Base-by-base conservation (phyloP, 176 grass and related monocot genomes). In the Musa itinerans region DNA sequence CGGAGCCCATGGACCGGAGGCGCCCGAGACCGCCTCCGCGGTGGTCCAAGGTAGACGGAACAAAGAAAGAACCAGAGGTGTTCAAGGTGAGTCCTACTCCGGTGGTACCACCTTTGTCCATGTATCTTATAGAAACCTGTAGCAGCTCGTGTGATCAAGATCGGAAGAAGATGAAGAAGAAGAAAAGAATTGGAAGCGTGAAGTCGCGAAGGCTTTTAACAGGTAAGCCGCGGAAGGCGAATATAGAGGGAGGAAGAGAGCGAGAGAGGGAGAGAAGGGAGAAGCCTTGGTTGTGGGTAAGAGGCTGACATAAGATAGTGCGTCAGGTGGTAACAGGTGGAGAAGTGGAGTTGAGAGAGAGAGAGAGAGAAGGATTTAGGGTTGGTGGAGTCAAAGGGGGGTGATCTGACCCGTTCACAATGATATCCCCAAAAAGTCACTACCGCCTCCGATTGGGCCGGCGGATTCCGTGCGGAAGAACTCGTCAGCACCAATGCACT, bases 371-470 rank as follows among this genome's bases (percentile, higher is more conserved):
- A 43, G 34, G 34, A 43, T 43, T 43, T 5, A 43, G 34, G 34
- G 71, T 17, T n/a, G 57, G 16, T 43, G 57, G 57, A 58, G 55
- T 58, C 55, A 58, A 58, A 0, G 0, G 0, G n/a, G 20, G 65
- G 54, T 53, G 55, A 71, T 75, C 53, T 48, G 83, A 80, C 85
- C 20, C 65, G 5, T 61, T 8, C 34, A 5, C 34, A 43, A 9
- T 61, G 9, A 20, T 43, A 43, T 43, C 34, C 4, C 34, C 34
- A n/a, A 0, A 61, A 61, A 61, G 57, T 9, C 57, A 20, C 57
- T 78, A 75, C 55, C 74, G 70, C 78, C 73, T 73, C 74, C 81
- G 85, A 91, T 85, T 85, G 88, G 89, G 79, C 61, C 62, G 79
- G 58, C 85, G 72, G 61, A 9, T 66, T 82, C 76, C 85, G 85